Percentiles rank a stretch among this genome's conserved stretches.
phyloP scores from a whole-genome alignment of 495 filamentous ascomycete species.

The Eremomyces bilateralis region DNA sequence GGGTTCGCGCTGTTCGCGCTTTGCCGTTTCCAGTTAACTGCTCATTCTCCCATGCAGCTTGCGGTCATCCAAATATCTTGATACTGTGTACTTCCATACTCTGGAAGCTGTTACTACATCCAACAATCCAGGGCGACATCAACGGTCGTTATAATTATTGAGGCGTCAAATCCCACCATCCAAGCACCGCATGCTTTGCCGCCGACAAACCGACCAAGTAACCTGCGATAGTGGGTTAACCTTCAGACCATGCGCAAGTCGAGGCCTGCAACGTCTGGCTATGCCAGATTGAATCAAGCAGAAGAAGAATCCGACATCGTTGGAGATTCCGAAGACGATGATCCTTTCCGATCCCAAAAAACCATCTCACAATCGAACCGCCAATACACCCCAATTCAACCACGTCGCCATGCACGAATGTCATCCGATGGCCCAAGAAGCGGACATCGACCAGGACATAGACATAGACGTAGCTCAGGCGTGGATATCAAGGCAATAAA shows the following conservation, averaged over 20 bases:
- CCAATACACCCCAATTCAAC: conserved; percentile 50
- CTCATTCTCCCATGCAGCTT: too few species aligned
- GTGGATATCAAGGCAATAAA: conserved; percentile 99
- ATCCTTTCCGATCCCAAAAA: conserved; percentile 21
- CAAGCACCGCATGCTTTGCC: too few species aligned
- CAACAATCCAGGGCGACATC: too few species aligned
- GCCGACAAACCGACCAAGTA: too few species aligned
- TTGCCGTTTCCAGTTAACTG: too few species aligned
- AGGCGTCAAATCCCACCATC: too few species aligned
- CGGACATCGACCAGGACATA: too few species aligned
- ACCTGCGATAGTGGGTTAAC: neutral
- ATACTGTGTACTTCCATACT: too few species aligned
- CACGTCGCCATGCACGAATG: conserved; percentile 39
- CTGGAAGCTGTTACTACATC: too few species aligned
- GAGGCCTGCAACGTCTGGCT: conserved; percentile 64
- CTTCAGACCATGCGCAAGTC: conserved; percentile 22
- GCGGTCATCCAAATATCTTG: too few species aligned
- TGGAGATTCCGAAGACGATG: conserved; percentile 47
- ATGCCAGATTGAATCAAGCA: conserved; percentile 78
- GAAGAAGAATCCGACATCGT: conserved; percentile 40
- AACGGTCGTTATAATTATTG: too few species aligned
- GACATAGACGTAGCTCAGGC: conserved; percentile 61
- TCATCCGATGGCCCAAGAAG: conserved; percentile 5
- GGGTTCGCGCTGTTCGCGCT: too few species aligned
- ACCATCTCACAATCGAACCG: conserved; percentile 39